These are phyloP conservation scores for Ogataea glucozyma DNA, from an alignment of 805 yeast genomes.

Conservation along the genomic window DNA sequence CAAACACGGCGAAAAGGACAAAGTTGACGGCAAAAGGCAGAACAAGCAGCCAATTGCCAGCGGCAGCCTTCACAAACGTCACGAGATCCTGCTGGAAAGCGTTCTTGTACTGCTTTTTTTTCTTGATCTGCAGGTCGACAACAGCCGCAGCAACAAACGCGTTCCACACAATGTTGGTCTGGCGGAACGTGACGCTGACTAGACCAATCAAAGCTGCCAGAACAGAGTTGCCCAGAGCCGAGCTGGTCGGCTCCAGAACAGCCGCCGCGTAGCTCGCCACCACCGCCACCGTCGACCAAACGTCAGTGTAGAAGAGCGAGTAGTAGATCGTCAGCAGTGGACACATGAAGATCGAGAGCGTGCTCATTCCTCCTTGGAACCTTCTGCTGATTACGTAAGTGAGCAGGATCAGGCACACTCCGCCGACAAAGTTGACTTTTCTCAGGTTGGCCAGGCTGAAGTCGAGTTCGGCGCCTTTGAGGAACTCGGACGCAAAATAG, in stretches of 20 bases:
- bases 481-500: slow-evolving; percentile 42
- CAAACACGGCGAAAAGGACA: slow-evolving; percentile 53
- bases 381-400: slow-evolving; percentile 20
- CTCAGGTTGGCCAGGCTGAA: slow-evolving; percentile 47
- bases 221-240: slow-evolving; percentile 25
- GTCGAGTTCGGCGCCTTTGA: slow-evolving; percentile 31
- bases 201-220: slow-evolving; percentile 58
- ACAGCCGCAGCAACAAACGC: slow-evolving; percentile 57
- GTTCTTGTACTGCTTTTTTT: slow-evolving; percentile 30
- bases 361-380: slow-evolving; percentile 18
- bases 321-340: slow-evolving; percentile 78
- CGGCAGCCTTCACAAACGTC: slow-evolving; percentile 33
- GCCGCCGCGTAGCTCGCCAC: slow-evolving; percentile 54
- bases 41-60: slow-evolving; percentile 31
- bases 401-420: slow-evolving; percentile 41
- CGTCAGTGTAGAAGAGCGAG: slow-evolving; percentile 85
- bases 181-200: slow-evolving; percentile 74
- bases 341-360: slow-evolving; percentile 44
- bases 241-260: slow-evolving; percentile 30
- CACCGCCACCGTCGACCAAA: slow-evolving; percentile 81
- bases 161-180: slow-evolving; percentile 90
- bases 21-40: slow-evolving; percentile 58
- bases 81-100: slow-evolving; percentile 28
- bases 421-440: slow-evolving; percentile 66
- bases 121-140: slow-evolving; percentile 50